phyloP scores from a whole-genome alignment of 192 early-diverging fungal genomes.

The Gamsiella multidivaricata region DNA sequence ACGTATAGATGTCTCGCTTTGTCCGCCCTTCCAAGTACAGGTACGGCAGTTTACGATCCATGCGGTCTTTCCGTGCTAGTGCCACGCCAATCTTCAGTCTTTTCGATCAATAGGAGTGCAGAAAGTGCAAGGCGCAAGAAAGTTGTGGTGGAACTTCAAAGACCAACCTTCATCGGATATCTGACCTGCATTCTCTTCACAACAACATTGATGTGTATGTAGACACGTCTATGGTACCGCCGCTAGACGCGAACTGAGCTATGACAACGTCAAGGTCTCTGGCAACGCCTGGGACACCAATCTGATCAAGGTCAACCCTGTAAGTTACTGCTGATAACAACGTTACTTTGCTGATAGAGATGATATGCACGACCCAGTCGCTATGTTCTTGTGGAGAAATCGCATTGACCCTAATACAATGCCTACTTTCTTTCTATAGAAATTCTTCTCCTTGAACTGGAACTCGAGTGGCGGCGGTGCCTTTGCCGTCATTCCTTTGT shows the following conservation, averaged over 20 bases:
- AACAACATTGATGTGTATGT: not conserved
- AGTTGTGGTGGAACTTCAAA: too few relatives aligned
- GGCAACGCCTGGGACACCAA: slow-evolving; percentile 98
- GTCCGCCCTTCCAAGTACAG: slow-evolving; percentile 87
- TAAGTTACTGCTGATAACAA: slow-evolving; percentile 61
- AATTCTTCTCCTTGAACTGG: slow-evolving; percentile 85
- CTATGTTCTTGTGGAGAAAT: too few relatives aligned
- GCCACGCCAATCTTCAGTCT: too few relatives aligned
- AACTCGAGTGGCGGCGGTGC: slow-evolving; percentile 90
- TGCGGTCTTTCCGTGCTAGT: too few relatives aligned
- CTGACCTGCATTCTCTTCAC: too few relatives aligned
- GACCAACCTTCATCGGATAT: too few relatives aligned
- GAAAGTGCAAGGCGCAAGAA: too few relatives aligned
- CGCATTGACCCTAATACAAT: too few relatives aligned
- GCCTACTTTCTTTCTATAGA: too few relatives aligned
- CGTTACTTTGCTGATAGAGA: too few relatives aligned
- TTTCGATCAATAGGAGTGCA: too few relatives aligned
- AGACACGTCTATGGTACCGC: slow-evolving; percentile 95
- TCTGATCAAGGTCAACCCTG: slow-evolving; percentile 93
- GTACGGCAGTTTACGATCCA: slow-evolving; percentile 20
- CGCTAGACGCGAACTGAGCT: slow-evolving; percentile 90
- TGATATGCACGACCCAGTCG: too few relatives aligned
- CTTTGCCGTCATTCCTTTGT: slow-evolving; percentile 93
- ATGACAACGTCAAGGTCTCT: slow-evolving; percentile 92
- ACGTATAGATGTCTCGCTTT: slow-evolving; percentile 73